Evolutionary conservation across 2,329 filamentous ascomycete species (phyloP), one percentile per base, ranked within the genome.

Genomic region (Colletotrichum liaoningense): DNA sequence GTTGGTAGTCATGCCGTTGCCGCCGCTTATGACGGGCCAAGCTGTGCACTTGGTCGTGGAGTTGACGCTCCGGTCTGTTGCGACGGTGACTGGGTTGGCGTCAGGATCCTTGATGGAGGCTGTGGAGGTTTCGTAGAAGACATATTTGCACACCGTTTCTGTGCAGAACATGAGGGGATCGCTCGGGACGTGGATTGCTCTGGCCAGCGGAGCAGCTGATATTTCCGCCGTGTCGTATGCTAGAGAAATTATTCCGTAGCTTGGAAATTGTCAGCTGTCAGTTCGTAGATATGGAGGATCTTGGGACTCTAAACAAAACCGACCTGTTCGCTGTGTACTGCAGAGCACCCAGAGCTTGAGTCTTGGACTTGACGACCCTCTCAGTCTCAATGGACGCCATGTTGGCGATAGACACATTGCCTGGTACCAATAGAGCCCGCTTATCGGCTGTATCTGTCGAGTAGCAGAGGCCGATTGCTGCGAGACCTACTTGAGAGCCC

Each of bases 291-390:
- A 42, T 42, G 19, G 1, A 1, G 1, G 4, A 28, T 0, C 35
- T 3, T 22, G 28, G 19, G 16, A 55, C 5, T 6, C 3, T 5
- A 26, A 5, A 28, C 58, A 26, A 9, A 19, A 59, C 77, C 73
- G 67, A 82, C 83, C 80, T 82, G 46, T 86, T 85, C 14, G 86
- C 85, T 1, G 82, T 84, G 59, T 84, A 86, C 62, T 84, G 78
- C 26, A 85, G 78, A 28, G 84, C 83, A n/a, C 75, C 79, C 16
- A 74, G 65, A 2, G 63, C 65, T 5, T 67, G 75, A 11, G 75
- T 74, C 1, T 54, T 73, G 5, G 75, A 75, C 19, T 83, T 60
- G 16, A 82, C 78, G 6, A 77, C 63, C 56, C 76, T 81, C 33
- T 62, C 77, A 52, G 78, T 81, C 74, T 81, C 81, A 69, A 84